Conservation (phyloP, 805 yeast genomes). For the Ogataea trehaloabstinens region DNA sequence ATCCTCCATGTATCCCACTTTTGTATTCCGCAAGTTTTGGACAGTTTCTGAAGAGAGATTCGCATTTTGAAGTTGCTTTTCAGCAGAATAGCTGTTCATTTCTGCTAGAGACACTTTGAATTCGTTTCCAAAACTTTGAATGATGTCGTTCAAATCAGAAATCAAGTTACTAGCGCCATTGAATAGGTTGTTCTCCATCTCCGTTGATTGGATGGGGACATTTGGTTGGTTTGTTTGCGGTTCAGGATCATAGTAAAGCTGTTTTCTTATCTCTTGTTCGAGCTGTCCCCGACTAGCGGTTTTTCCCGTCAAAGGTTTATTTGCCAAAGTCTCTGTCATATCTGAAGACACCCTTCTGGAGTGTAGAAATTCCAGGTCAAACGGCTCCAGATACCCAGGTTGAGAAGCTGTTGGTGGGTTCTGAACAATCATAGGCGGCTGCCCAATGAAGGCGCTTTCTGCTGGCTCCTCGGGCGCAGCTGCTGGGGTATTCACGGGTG, state of each 20-base stretch:
- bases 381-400: constrained; percentile 1
- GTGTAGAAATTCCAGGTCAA: not conserved
- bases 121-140: constrained; percentile 28
- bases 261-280: constrained; percentile 14
- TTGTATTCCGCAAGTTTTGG: not conserved
- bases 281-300: constrained; percentile 4
- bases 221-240: not conserved
- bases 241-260: constrained; percentile 11
- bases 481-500: not conserved
- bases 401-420: constrained; percentile 16
- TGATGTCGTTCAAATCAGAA: constrained; percentile 34
- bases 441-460: constrained; percentile 13
- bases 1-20: constrained; percentile 9
- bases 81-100: not conserved
- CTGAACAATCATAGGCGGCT: constrained; percentile 24
- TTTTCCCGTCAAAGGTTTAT: not conserved
- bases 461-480: constrained; percentile 4
- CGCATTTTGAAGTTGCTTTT: not conserved
- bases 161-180: constrained; percentile 36
- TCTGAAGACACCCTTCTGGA: not conserved
- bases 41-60: no score
- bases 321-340: not conserved
- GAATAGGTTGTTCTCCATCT: constrained; percentile 30
- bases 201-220: constrained; percentile 17
- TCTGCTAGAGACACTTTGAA: constrained; percentile 16